These are phyloP conservation scores for Fusarium tupiense DNA, from an alignment of 2,329 filamentous ascomycete species.

Conservation along the genomic window DNA sequence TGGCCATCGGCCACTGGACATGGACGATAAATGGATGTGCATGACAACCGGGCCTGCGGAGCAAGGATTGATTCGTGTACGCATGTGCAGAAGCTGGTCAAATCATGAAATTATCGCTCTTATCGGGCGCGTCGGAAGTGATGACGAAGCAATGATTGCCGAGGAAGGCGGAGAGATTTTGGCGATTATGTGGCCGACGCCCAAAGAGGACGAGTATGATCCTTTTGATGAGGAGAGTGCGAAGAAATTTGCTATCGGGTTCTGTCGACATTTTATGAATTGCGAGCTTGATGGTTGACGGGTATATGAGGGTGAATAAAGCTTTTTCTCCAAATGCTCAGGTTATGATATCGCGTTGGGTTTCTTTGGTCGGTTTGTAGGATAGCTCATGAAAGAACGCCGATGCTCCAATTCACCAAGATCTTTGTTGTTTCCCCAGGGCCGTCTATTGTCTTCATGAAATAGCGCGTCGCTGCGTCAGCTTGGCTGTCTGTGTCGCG, in stretches of 20 bases:
- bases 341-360: not conserved
- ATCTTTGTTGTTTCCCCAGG: not conserved
- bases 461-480: not conserved
- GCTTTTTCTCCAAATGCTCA: not conserved
- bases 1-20: slow-evolving; percentile 2
- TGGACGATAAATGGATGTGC: slow-evolving; percentile 28
- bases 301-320: not conserved
- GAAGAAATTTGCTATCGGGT: not conserved
- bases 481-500: not conserved
- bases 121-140: not conserved
- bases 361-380: not conserved
- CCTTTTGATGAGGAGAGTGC: not conserved
- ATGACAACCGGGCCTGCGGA: slow-evolving; percentile 1
- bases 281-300: not conserved
- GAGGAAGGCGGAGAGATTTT: slow-evolving; percentile 21
- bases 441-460: too few species aligned
- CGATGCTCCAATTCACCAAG: not conserved
- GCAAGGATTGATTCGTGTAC: slow-evolving; percentile 7
- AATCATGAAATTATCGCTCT: slow-evolving; percentile 1
- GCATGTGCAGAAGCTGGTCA: slow-evolving; percentile 24
- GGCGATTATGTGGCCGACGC: slow-evolving; percentile 13
- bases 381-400: not conserved
- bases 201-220: not conserved
- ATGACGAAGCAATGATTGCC: not conserved
- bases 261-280: not conserved